Base-by-base conservation (phyloP, 768 basidiomycete species). In the Hemileccinum rubropunctum region DNA sequence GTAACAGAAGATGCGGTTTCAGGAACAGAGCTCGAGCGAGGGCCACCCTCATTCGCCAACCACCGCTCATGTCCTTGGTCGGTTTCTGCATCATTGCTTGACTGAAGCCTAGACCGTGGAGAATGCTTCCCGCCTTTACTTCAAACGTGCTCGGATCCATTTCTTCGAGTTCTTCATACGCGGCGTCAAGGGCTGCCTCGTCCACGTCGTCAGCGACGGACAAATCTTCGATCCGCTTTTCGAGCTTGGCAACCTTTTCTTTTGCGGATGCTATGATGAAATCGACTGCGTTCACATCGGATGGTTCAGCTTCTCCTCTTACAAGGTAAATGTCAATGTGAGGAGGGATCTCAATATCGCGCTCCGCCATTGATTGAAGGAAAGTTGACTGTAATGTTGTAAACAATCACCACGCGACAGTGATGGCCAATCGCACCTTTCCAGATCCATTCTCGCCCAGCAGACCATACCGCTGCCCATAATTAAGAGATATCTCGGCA, bases 291-390 rank as follows among this genome's bases (percentile, higher is more conserved):
- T 95, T 98, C 57, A 90, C 81, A 2, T 97, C 89, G 13, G 92
- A 87, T 1, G 95, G 95, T 61, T 98, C 95, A 1, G 91, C 95
- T 67, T 98, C 95, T 54, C 95, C 95, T 21, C 86, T 74, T 50
- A 99, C 95, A 58, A 98, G 86, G 76, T 98, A 97, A 70, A 98
- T 95, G 68, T 99, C 95, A 68, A 99, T 88, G 72, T 99, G 94
- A 8, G 78, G 74, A 15, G 95, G 97, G 55, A 99, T 95, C 42
- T 88, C 85, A 44, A 98, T 90, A 65, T 99, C 95, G 49, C 94
- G 90, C 59, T 94, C 89, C 13, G 94, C 92, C 63, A 98, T 83
- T 23, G 95, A 97, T 76, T 92, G 87, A 23, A 98, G 80, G 76
- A 97, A 92, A 3, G 95, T 98, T 1, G 95, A 97, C 92, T 95